phyloP scores from a whole-genome alignment of 2,329 filamentous ascomycete genomes.

The Sclerotinia spermophila region DNA sequence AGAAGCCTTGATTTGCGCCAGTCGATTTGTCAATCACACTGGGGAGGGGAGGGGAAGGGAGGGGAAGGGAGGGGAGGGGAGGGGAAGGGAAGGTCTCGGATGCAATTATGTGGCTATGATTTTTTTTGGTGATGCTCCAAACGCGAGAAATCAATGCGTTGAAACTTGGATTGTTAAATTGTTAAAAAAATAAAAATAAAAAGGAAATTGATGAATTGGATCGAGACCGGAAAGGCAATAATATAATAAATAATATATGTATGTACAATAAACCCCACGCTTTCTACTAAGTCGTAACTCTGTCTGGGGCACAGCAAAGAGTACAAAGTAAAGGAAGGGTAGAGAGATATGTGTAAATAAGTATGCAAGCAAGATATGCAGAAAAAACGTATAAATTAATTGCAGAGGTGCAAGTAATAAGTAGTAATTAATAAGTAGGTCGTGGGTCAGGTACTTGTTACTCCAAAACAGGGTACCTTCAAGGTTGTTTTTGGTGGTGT shows the following conservation, averaged over 20 bases:
- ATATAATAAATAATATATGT: too few species aligned
- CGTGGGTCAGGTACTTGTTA: neutral
- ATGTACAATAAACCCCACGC: neutral
- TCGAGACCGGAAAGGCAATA: constrained; percentile 12
- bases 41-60: too few species aligned
- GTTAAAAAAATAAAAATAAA: too few species aligned
- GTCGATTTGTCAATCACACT: constrained; percentile 15
- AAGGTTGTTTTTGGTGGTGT: neutral
- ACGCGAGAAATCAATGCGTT: constrained; percentile 19
- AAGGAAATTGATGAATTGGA: constrained; percentile 7
- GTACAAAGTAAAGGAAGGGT: neutral
- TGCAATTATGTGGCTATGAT: constrained; percentile 9
- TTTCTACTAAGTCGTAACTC: neutral
- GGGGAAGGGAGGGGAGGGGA: too few species aligned
- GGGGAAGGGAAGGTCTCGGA: too few species aligned
- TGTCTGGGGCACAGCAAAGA: neutral
- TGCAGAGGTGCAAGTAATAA: neutral
- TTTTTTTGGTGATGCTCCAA: constrained; percentile 17
- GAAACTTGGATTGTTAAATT: constrained; percentile 18
- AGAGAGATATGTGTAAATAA: neutral
- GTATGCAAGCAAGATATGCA: neutral
- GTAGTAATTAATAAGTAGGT: too few species aligned
- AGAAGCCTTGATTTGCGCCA: neutral
- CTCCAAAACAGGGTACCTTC: neutral
- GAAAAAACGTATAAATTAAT: neutral